Evolutionary conservation across 805 yeast species (phyloP), one percentile per base, ranked within the genome.

Genomic region (Hanseniaspora taiwanica): DNA sequence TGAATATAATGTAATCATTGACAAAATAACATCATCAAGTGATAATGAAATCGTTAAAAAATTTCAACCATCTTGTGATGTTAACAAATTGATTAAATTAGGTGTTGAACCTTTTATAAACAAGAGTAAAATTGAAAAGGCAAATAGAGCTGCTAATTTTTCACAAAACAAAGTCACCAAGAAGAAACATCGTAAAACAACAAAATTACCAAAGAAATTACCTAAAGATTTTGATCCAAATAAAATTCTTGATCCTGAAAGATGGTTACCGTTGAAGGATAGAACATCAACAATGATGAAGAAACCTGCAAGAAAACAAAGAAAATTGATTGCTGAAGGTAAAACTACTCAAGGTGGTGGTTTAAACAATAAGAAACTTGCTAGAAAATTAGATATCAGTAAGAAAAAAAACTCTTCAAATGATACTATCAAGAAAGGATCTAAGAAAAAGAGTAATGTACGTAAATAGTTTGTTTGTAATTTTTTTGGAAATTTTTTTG

Each of bases 201-300:
- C 59, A 12, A 51, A 55, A 29, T 56, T 58, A 37, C 58, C 56
- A 40, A 56, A 53, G 39, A 63, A 57, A 44, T 48, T 60, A 14
- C 68, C 72, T n/a, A 58, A 57, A 43, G 49, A 49, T 48, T 72
- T 46, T 60, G 77, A 63, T 37, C 55, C 59, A 37, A 53, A 47
- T 4, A 58, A 53, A 43, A 44, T 45, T 18, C 64, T 72, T 3
- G 81, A 79, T 49, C 71, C 73, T 14, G 96, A 87, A 59, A 78
- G 96, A 62, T 87, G 97, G 97, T 59, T 89, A 38, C 94, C 96
- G 18, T 51, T 81, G 69, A 81, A 77, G 55, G 93, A 87, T 55
- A 74, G 97, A 58, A 72, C 86, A 6, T 74, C 78, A 50, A 86
- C 81, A 63, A 83, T 76, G 58, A 83, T 93, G 12, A 80, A 82